Conservation (phyloP, 2,329 filamentous ascomycete genomes). For the Apiospora saccharicola region DNA sequence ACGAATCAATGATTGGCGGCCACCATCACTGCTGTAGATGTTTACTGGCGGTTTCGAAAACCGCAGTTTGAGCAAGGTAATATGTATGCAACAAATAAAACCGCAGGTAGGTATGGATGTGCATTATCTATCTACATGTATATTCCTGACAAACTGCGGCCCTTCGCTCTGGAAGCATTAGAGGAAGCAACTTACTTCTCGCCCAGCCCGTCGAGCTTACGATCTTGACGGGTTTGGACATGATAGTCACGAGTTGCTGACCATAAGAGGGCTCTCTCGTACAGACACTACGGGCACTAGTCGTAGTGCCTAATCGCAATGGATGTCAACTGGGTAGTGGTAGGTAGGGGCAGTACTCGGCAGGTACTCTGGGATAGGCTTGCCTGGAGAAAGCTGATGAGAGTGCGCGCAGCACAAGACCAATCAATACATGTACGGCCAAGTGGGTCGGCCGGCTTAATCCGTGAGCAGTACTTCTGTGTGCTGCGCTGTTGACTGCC, state of each 20-base stretch:
- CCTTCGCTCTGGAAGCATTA: neutral
- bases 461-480: constrained; percentile 1
- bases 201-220: constrained; percentile 17
- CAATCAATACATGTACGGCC: neutral
- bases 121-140: neutral
- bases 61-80: neutral
- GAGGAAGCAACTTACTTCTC: constrained; percentile 4
- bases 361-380: constrained; percentile 19
- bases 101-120: neutral
- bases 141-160: constrained; percentile 1
- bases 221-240: constrained; percentile 13
- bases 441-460: constrained; percentile 20
- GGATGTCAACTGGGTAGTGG: neutral
- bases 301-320: constrained; percentile 3
- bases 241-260: constrained; percentile 20
- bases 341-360: neutral
- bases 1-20: neutral
- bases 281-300: constrained; percentile 18
- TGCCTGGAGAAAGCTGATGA: constrained; percentile 19
- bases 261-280: constrained; percentile 7
- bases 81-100: neutral
- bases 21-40: neutral
- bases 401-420: constrained; percentile 3
- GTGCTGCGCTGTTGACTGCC: neutral
- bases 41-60: neutral